phyloP scores from a whole-genome alignment of 257 asterid species.

The Lycium barbarum region DNA sequence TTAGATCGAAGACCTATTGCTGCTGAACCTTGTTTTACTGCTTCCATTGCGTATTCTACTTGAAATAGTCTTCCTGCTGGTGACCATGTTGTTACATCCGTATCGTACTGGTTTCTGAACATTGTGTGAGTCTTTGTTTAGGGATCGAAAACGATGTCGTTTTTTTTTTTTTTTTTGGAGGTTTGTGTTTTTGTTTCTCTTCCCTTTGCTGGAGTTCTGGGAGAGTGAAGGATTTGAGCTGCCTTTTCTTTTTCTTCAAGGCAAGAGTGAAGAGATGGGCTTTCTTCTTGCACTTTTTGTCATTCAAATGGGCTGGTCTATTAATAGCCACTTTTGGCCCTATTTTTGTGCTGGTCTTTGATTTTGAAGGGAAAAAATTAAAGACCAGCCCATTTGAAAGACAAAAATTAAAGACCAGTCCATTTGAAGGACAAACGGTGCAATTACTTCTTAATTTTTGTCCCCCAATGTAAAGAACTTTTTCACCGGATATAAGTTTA shows the following conservation, averaged over 20 bases:
- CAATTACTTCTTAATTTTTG: too few species aligned
- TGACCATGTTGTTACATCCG: constrained; percentile 99
- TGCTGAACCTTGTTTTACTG: constrained; percentile 98
- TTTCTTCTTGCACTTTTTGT: too few species aligned
- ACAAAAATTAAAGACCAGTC: too few species aligned
- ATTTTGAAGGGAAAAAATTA: too few species aligned
- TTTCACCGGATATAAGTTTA: too few species aligned
- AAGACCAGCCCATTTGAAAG: too few species aligned
- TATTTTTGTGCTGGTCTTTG: too few species aligned
- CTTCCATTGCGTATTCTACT: constrained; percentile 99
- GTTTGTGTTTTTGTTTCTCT: neutral
- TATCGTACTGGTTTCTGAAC: constrained; percentile 97
- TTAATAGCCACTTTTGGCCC: too few species aligned
- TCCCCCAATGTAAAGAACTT: too few species aligned
- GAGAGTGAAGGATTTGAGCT: neutral
- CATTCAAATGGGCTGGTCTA: too few species aligned
- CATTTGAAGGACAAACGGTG: too few species aligned
- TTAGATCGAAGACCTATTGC: constrained; percentile 97
- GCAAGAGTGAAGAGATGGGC: constrained; percentile 26
- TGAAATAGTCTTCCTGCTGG: constrained; percentile 96
- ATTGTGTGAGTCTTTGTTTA: constrained; percentile 38
- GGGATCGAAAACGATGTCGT: constrained; percentile 16
- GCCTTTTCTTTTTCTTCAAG: constrained; percentile 67
- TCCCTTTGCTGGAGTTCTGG: neutral
- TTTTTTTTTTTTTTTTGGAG: neutral